Evolutionary conservation across 2,329 filamentous ascomycete species (phyloP).

Genomic region (Beauveria medogensis): DNA sequence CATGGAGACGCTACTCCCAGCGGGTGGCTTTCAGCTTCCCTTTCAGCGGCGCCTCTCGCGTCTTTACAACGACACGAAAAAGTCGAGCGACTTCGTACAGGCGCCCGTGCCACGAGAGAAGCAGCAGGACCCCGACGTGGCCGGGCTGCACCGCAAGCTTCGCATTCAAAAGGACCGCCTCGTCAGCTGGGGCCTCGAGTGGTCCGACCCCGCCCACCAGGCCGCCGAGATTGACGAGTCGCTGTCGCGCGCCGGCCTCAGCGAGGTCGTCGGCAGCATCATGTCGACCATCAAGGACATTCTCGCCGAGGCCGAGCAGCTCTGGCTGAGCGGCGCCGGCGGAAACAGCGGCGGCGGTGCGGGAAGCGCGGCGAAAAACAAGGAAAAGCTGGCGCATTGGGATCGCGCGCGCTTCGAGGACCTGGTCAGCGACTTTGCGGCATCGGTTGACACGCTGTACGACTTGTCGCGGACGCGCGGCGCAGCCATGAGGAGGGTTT

Average conservation of each 20-base stretch:
- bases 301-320: conserved; percentile 64
- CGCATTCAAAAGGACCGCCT: conserved; percentile 74
- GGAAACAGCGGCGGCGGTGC: conserved; percentile 29
- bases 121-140: conserved; percentile 53
- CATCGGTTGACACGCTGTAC: conserved; percentile 72
- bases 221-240: conserved; percentile 64
- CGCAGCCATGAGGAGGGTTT: conserved; percentile 22
- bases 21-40: conserved; percentile 45
- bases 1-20: conserved; percentile 46
- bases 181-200: conserved; percentile 72
- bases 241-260: conserved; percentile 64
- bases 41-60: conserved; percentile 58
- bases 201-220: conserved; percentile 61
- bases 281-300: conserved; percentile 76
- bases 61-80: conserved; percentile 76
- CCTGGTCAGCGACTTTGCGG: conserved; percentile 64
- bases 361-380: conserved; percentile 39
- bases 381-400: conserved; percentile 51
- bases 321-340: conserved; percentile 56
- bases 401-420: conserved; percentile 69
- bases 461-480: conserved; percentile 61
- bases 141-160: conserved; percentile 65
- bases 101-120: conserved; percentile 54
- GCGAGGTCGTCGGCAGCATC: conserved; percentile 69
- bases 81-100: conserved; percentile 65